Conservation (phyloP, 2,329 filamentous ascomycete species). For the Botrytis sinoallii region DNA sequence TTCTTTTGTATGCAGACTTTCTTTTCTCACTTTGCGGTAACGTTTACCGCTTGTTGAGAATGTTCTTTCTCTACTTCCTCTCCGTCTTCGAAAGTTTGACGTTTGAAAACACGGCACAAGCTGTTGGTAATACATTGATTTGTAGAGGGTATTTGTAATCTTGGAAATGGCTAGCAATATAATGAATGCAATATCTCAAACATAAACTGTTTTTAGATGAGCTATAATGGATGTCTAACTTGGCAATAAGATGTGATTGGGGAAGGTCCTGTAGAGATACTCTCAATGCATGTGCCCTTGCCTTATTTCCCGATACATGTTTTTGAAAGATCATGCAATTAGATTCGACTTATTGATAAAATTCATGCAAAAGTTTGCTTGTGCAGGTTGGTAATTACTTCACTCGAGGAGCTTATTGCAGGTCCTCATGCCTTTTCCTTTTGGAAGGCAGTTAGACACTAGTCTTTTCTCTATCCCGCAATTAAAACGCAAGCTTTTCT, state of each 20-base stretch:
- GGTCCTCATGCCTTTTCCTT: background rate
- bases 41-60: background rate
- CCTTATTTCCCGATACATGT: slow-evolving; percentile 44
- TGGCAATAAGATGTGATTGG: too few relatives aligned
- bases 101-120: background rate
- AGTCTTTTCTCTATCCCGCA: background rate
- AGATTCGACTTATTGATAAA: slow-evolving; percentile 26
- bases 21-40: background rate
- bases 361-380: too few relatives aligned
- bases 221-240: too few relatives aligned
- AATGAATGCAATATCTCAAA: too few relatives aligned
- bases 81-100: background rate
- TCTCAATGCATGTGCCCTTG: background rate
- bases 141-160: too few relatives aligned
- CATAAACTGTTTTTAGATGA: too few relatives aligned
- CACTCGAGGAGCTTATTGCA: background rate
- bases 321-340: slow-evolving; percentile 43
- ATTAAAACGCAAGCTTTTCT: background rate
- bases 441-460: background rate
- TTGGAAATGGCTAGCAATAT: too few relatives aligned
- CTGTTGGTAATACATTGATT: slow-evolving; percentile 31
- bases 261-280: background rate
- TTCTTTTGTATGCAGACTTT: background rate
- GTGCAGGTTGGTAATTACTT: background rate
- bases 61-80: background rate